Percentiles rank a stretch among this genome's conserved stretches.
Evolutionary conservation across 164 flowering plant species (phyloP).

Genomic region (Taxillus chinensis): DNA sequence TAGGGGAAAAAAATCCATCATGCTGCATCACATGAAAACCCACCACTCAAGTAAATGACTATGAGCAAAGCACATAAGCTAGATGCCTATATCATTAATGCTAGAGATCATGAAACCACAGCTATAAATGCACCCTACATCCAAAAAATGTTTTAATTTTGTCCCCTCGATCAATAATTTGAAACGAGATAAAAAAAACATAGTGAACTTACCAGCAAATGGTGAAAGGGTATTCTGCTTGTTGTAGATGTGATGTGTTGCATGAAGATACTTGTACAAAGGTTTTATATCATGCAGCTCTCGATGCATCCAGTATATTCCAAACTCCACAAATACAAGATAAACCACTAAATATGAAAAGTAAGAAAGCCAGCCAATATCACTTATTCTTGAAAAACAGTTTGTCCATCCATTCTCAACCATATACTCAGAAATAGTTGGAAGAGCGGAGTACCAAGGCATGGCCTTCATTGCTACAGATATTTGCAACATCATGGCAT

Average conservation of each 20-base stretch:
- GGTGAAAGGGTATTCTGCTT: conserved; percentile 95
- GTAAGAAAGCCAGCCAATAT: conserved; percentile 57
- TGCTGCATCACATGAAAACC: too few relatives aligned
- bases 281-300: conserved; percentile 95
- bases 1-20: too few relatives aligned
- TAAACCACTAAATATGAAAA: conserved; percentile 34
- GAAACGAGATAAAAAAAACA: not conserved
- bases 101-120: too few relatives aligned
- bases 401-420: conserved; percentile 86
- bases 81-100: too few relatives aligned
- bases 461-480: conserved; percentile 91
- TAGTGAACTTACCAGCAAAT: conserved; percentile 68
- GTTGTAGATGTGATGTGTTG: conserved; percentile 96
- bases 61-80: too few relatives aligned
- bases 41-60: too few relatives aligned
- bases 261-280: conserved; percentile 87
- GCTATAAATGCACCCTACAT: too few relatives aligned
- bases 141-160: too few relatives aligned
- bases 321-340: conserved; percentile 74
- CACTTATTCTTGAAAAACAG: conserved; percentile 60
- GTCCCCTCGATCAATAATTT: not conserved
- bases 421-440: conserved; percentile 80
- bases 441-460: conserved; percentile 80
- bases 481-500: conserved; percentile 83
- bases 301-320: conserved; percentile 93